Evolutionary conservation across 768 basidiomycete genomes (phyloP).

Genomic region (Dacryopinax primogenitus): DNA sequence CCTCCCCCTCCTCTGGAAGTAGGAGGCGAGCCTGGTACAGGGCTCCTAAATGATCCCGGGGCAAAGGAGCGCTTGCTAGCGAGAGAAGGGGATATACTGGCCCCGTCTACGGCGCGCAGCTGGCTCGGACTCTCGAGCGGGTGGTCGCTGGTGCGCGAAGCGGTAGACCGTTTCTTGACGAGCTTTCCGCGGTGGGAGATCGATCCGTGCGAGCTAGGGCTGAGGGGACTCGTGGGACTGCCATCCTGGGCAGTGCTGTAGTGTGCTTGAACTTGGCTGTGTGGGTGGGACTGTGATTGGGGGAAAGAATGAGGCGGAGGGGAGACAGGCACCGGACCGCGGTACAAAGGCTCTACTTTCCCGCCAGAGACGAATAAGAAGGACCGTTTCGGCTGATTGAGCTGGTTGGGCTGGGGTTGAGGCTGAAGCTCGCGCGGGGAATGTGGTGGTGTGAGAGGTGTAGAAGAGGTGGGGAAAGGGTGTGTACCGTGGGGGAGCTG

Average conservation of each 20-base stretch:
- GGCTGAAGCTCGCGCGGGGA: background rate
- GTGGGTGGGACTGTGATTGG: too few species aligned
- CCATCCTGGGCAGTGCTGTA: too few species aligned
- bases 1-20: background rate
- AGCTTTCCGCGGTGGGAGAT: background rate
- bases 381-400: background rate
- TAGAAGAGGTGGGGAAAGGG: background rate
- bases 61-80: background rate
- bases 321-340: background rate
- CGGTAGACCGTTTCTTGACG: background rate
- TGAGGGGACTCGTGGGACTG: background rate
- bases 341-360: background rate
- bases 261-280: too few species aligned
- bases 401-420: too few species aligned
- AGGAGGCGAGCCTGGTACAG: background rate
- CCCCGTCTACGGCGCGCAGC: background rate
- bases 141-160: background rate
- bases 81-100: background rate
- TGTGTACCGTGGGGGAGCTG: background rate
- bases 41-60: background rate
- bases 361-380: slow-evolving; percentile 4
- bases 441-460: background rate
- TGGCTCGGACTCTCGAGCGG: background rate
- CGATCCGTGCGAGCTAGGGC: background rate
- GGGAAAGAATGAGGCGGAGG: background rate